Evolutionary conservation across 1,139 yeast genomes (phyloP), one percentile per base, ranked within the genome.

Genomic region (Nakaseomyces sp.): DNA sequence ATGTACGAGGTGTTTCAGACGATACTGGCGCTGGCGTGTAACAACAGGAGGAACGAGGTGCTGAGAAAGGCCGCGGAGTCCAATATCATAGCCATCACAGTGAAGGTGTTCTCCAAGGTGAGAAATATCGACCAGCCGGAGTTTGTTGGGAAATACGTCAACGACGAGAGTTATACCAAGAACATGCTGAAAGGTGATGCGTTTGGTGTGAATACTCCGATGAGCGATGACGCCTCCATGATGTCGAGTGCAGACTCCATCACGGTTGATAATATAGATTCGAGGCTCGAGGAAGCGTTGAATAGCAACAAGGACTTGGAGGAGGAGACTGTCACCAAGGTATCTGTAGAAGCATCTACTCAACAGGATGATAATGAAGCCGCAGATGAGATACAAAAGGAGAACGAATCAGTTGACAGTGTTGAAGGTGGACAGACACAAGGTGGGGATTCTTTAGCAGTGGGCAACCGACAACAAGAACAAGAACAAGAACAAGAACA

Each of bases 1-100:
- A 77, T 91, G 44, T 81, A 87, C 49, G 97, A 89, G 60, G 88
- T 89, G 29, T 77, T 89, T 16, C 96, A 91, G 56, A 88, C 96
- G 0, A 87, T 96, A 48, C 73, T 93, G 58, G 81, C 94, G 12
- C 74, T 93, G 64, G 96, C 97, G 1, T 87, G 95, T 59, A 94
- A 91, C 61, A 86, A 88, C 66, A 77, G 89, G 60, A 75, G 97
- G 61, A 83, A 94, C 49, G 97, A 91, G 55, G 86, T 89, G 12
- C 72, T 93, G 47, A 72, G 98, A 57, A 76, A 83, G 49, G 84
- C 94, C 1, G 97, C 97, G 0, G 97, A 91, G 57, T 77, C 84
- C 71, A 78, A 96, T 0, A 77, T 89, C 74, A 70, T 75, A 32
- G 70, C 80, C 5, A 79, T 88, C 43, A 80, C 91, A 1, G 74